Base-by-base conservation (phyloP, 352 stramenopile species). In the Phytophthora hybrid region DNA sequence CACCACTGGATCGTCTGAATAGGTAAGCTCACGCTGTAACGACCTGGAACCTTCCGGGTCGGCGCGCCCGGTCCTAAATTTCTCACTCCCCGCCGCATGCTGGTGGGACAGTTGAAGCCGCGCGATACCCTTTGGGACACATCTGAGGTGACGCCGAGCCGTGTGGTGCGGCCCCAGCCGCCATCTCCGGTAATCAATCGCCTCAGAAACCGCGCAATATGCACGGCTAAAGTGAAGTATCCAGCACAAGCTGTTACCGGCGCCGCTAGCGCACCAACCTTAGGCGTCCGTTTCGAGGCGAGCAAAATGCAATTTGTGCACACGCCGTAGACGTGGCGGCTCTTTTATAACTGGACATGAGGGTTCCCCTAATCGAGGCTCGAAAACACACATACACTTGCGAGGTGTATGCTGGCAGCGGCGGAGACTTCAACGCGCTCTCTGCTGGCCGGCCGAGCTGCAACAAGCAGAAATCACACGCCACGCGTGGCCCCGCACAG, bases 331-430 rank as follows among this genome's bases (percentile, higher is more conserved):
- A 57, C 49, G 46, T 31, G 49, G 46, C 13, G 49, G n/a, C 49
- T 58, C 21, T 37, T 31, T 67, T 51, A 10, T 69, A 51, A 52
- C 62, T 71, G 69, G 63, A 76, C 69, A 72, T 1, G 32, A 53
- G 52, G 52, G 46, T 49, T 64, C 44, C 61, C 63, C 63, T 26
- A 26, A 26, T 26, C 23, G 23, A 26, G 23, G 39, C 54, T 55
- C 51, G 44, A 68, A 67, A 68, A 76, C 51, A 34, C 19, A 77
- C 55, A 74, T 78, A 78, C 71, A 78, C 60, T 71, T 63, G 59
- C 21, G 19, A 78, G 61, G 66, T 74, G 66, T 72, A 78, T 41
- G 49, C 18, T 51, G 41, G 46, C 37, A 14, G 44, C 32, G 37
- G 37, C 37, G 37, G 37, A 11, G 37, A 11, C 41, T 57, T 73